Percentiles rank a stretch among this genome's conserved stretches.
Evolutionary conservation across 805 yeast species (phyloP).

Genomic region (Hanseniaspora meyeri): DNA sequence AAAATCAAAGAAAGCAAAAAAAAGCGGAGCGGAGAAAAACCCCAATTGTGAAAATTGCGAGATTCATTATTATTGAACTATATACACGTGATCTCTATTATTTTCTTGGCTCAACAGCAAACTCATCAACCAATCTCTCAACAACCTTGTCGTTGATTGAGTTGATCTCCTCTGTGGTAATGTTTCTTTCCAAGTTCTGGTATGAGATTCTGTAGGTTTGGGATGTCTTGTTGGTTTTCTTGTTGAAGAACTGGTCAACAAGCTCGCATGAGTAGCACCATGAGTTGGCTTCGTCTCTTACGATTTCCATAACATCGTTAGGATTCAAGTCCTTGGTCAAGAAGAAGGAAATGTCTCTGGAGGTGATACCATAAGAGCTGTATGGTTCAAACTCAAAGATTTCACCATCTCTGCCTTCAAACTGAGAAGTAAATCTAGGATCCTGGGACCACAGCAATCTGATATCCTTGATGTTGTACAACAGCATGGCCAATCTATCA

Average conservation of each 20-base stretch:
- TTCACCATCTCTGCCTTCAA: constrained; percentile 36
- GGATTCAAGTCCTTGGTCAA: constrained; percentile 46
- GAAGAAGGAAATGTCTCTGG: constrained; percentile 85
- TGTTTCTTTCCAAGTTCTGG: constrained; percentile 89
- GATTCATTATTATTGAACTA: neutral
- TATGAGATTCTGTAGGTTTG: constrained; percentile 83
- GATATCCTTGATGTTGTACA: constrained; percentile 92
- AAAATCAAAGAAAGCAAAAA: no score
- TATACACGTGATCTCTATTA: neutral
- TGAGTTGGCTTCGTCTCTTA: constrained; percentile 74
- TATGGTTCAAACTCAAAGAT: constrained; percentile 73
- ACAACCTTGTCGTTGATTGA: constrained; percentile 56
- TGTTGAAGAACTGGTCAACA: constrained; percentile 75
- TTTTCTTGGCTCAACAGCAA: constrained; percentile 46
- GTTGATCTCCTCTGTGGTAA: constrained; percentile 78
- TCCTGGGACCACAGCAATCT: constrained; percentile 85
- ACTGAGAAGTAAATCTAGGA: constrained; percentile 64
- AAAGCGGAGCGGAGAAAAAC: no score
- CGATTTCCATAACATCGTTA: constrained; percentile 89
- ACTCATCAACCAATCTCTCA: constrained; percentile 38
- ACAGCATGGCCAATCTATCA: constrained; percentile 88
- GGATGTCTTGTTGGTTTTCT: constrained; percentile 62
- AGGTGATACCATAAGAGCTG: constrained; percentile 79
- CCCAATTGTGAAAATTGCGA: no score
- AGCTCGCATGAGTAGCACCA: constrained; percentile 73